Conservation (phyloP, 2,329 filamentous ascomycete genomes). For the Blastomyces gilchristii region DNA sequence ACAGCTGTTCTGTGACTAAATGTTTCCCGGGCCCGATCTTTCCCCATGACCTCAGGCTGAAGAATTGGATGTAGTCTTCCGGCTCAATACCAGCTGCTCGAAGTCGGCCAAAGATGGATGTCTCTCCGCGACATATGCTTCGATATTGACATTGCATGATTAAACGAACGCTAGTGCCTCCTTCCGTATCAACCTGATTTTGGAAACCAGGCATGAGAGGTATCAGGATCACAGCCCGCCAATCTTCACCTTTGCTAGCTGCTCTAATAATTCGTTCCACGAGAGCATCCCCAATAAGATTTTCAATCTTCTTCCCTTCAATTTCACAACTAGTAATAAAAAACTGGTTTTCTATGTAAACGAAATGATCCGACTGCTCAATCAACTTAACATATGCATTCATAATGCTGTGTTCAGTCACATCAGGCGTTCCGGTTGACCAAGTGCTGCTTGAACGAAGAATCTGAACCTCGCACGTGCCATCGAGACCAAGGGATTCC, state of each 20-base stretch:
- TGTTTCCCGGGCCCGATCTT: constrained; percentile 72
- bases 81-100: constrained; percentile 66
- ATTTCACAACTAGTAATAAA: constrained; percentile 77
- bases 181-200: constrained; percentile 73
- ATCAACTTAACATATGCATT: constrained; percentile 84
- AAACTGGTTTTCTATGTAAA: constrained; percentile 98
- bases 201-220: constrained; percentile 91
- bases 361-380: constrained; percentile 65
- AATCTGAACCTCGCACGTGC: constrained; percentile 94
- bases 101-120: constrained; percentile 81
- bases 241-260: constrained; percentile 72
- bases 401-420: constrained; percentile 65
- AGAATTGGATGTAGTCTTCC: constrained; percentile 74
- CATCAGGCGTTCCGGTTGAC: constrained; percentile 48
- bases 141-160: constrained; percentile 99
- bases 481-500: constrained; percentile 75
- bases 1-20: constrained; percentile 80
- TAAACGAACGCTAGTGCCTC: constrained; percentile 73
- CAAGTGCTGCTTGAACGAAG: constrained; percentile 69
- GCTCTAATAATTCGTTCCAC: constrained; percentile 81
- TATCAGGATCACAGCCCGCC: constrained; percentile 80
- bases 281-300: constrained; percentile 77
- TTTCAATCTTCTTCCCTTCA: constrained; percentile 76
- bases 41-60: constrained; percentile 88
- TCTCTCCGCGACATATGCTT: constrained; percentile 79